phyloP scores from a whole-genome alignment of 1,284 basidiomycete species.

The Peniophora sp. region DNA sequence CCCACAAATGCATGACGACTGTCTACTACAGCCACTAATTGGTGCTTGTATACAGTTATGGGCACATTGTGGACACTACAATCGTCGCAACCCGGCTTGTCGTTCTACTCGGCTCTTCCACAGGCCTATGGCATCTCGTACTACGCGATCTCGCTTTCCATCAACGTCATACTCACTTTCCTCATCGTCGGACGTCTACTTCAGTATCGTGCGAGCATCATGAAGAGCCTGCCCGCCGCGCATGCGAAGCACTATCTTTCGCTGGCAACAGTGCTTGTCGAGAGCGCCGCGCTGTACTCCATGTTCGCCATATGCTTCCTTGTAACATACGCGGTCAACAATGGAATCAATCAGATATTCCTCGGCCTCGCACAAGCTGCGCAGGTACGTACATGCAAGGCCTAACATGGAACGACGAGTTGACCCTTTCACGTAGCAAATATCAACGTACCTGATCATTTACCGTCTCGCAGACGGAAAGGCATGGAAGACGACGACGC shows the following conservation, averaged over 20 bases:
- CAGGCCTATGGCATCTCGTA: slow-evolving; percentile 29
- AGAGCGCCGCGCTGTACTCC: slow-evolving; percentile 35
- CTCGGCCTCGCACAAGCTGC: neutral
- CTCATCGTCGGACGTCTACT: slow-evolving; percentile 23
- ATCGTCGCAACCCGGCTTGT: slow-evolving; percentile 11
- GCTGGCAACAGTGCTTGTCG: slow-evolving; percentile 32
- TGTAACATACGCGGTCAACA: slow-evolving; percentile 31
- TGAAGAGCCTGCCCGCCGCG: slow-evolving; percentile 22
- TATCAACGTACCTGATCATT: slow-evolving; percentile 32
- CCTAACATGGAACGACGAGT: neutral
- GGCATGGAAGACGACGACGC: slow-evolving; percentile 12
- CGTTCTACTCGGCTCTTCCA: slow-evolving; percentile 29
- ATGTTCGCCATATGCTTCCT: slow-evolving; percentile 34
- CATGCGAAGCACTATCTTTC: slow-evolving; percentile 31
- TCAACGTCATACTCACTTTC: slow-evolving; percentile 36
- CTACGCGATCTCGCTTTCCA: slow-evolving; percentile 33
- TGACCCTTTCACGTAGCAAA: slow-evolving; percentile 24
- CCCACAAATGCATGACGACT: neutral
- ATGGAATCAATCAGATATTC: slow-evolving; percentile 8
- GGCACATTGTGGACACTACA: slow-evolving; percentile 6
- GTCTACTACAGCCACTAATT: neutral
- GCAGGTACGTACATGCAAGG: neutral
- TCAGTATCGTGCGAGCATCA: slow-evolving; percentile 2
- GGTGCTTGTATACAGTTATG: neutral
- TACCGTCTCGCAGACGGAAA: slow-evolving; percentile 18